These are phyloP conservation scores for Myrmaecium sp. DNA, from an alignment of 2,329 filamentous ascomycete genomes.

Conservation along the genomic window DNA sequence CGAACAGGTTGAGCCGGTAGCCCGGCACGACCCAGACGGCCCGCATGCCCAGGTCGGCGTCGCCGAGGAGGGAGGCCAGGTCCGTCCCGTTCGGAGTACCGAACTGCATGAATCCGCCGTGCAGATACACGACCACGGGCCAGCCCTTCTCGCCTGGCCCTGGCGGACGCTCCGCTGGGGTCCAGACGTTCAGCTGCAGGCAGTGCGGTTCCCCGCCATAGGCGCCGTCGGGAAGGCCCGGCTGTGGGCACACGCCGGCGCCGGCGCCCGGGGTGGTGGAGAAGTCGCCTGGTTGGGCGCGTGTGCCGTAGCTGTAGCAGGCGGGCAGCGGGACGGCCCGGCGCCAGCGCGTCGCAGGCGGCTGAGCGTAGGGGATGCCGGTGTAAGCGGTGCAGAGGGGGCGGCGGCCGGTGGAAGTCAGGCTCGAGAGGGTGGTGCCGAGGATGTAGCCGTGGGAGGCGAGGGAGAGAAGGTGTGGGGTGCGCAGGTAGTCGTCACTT, in stretches of 20 bases:
- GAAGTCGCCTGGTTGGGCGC: constrained; percentile 28
- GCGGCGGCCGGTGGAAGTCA: constrained; percentile 9
- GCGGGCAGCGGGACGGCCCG: constrained; percentile 29
- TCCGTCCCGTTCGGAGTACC: constrained; percentile 33
- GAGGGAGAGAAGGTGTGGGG: constrained; percentile 20
- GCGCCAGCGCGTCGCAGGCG: constrained; percentile 34
- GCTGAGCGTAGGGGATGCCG: constrained; percentile 37
- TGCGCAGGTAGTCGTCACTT: no score
- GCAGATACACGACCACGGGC: constrained; percentile 42
- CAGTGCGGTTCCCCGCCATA: constrained; percentile 19
- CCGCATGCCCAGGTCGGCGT: constrained; percentile 26
- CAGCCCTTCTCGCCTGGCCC: constrained; percentile 32
- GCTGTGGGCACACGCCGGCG: constrained; percentile 34
- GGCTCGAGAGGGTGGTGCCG: constrained; percentile 28
- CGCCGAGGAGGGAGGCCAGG: constrained; percentile 28
- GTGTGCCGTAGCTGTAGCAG: constrained; percentile 34
- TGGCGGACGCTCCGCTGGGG: constrained; percentile 30
- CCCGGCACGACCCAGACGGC: constrained; percentile 38
- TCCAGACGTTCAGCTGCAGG: constrained; percentile 38
- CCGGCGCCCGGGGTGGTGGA: constrained; percentile 20
- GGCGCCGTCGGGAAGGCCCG: constrained; percentile 9
- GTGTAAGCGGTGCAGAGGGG: constrained; percentile 35
- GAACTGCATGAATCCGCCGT: constrained; percentile 41
- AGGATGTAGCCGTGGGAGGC: constrained; percentile 31
- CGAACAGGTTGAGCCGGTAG: constrained; percentile 39